Evolutionary conservation across 2,329 filamentous ascomycete genomes (phyloP), one percentile per base, ranked within the genome.

Genomic region (Alternaria sp.): DNA sequence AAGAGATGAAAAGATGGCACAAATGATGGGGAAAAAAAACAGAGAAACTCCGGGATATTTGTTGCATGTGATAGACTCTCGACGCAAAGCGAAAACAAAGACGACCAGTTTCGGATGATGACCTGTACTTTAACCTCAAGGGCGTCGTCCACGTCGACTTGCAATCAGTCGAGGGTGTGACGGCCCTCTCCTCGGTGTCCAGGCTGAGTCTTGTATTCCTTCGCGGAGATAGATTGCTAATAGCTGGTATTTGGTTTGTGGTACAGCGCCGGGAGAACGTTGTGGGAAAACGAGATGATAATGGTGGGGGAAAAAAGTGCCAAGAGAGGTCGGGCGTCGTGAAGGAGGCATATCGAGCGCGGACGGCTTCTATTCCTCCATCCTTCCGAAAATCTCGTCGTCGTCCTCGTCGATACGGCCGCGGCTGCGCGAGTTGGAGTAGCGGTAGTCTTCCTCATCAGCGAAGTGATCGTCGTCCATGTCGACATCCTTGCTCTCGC

Each of bases 351-450:
- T 37, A 41, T 26, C 50, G 13, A 24, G 51, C 39, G 46, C 45
- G 54, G 31, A 23, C 51, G 46, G 14, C 41, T 23, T 13, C 58
- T 70, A 78, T 62, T 96, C 92, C 80, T 99, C 95, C 94, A 98
- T 98, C 68, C 88, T 87, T 56, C 93, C 93, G 82, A 99, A 99
- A 71, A 98, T 90, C 73, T 93, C 93, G 66, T 97, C 93, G 67
- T 98, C 94, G 63, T 96, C 93, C 69, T 97, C 93, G 69, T 96
- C 91, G 77, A 88, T 90, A 62, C 90, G 74, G 50, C 86, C 85
- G 54, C 86, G 84, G 58, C 73, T 73, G 61, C 70, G 72, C 45
- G 73, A 72, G 54, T 75, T 68, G 64, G 73, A 68, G 46, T 72
- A 72, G 51, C 80, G 82, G 71, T 88, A 87, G 61, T 90, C 88